Base-by-base conservation (phyloP, 2,329 filamentous ascomycete species). In the Fusarium domesticum region DNA sequence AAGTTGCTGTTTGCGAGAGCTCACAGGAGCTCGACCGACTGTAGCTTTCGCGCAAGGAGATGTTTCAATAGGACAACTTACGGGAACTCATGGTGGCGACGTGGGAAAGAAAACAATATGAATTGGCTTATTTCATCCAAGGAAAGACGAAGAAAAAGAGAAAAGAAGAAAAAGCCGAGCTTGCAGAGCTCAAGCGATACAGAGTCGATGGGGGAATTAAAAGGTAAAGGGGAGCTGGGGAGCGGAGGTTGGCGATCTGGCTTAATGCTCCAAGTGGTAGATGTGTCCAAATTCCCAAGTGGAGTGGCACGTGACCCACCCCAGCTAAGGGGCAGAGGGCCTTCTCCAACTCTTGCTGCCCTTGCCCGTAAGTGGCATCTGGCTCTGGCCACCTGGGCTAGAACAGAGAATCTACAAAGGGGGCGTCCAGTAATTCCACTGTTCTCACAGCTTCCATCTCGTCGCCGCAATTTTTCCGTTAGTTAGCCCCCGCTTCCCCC, bases 71-170 rank as follows among this genome's bases (percentile, higher is more conserved):
- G 32, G 33, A 40, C 32, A 37, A 76, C 74, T 77, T 70, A 77
- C 74, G 68, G 64, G 73, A 76, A 74, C 74, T 77, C 74, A 77
- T 77, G 65, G 59, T 75, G 73, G 67, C 66, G 64, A 67, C 66
- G 59, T 47, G 60, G 46, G 53, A 47, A 54, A 55, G 52, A 55
- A 60, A 59, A 60, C 62, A 61, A 62, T 63, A 63, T 61, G 60
- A 64, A 60, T 61, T 66, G 64, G 64, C 65, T 58, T 63, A 65
- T 60, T 62, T 68, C 68, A 70, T 67, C 64, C 69, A 68, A 64
- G 52, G 50, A 53, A 47, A 54, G 59, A 59, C 62, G 60, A 54
- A 62, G 59, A 60, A 61, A 61, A 56, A 57, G 58, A 58, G 57
- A 35, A 43, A 46, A 20, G 54, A 57, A 59, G 54, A 59, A 56